phyloP scores from a whole-genome alignment of 768 basidiomycete genomes.

The Wakefieldia striispora region DNA sequence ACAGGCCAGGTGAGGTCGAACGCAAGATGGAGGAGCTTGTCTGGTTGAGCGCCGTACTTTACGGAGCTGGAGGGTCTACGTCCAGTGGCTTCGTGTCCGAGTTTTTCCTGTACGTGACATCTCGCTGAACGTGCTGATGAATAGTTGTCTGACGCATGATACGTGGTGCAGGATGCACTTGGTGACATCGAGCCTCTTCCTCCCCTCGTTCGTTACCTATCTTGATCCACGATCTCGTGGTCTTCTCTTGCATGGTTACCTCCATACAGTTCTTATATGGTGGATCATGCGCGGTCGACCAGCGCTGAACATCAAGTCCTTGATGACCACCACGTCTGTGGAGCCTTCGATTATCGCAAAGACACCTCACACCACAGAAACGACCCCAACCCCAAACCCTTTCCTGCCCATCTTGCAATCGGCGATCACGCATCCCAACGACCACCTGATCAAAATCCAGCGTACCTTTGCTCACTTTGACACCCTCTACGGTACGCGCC shows the following conservation, averaged over 20 bases:
- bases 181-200: slow-evolving; percentile 31
- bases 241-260: slow-evolving; percentile 30
- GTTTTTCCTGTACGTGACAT: slow-evolving; percentile 49
- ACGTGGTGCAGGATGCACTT: slow-evolving; percentile 22
- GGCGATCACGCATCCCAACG: slow-evolving; percentile 33
- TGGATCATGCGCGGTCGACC: slow-evolving; percentile 34
- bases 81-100: slow-evolving; percentile 40
- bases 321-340: slow-evolving; percentile 29
- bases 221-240: slow-evolving; percentile 17
- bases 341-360: slow-evolving; percentile 9
- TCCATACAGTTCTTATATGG: slow-evolving; percentile 22
- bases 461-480: slow-evolving; percentile 35
- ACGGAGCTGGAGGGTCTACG: slow-evolving; percentile 55
- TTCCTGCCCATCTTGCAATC: slow-evolving; percentile 42
- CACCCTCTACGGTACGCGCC: slow-evolving; percentile 28
- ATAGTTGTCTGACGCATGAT: neutral
- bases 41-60: slow-evolving; percentile 56
- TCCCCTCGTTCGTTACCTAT: slow-evolving; percentile 23
- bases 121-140: neutral
- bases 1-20: slow-evolving; percentile 38
- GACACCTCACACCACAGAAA: slow-evolving; percentile 10
- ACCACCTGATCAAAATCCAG: slow-evolving; percentile 35
- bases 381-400: slow-evolving; percentile 30
- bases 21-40: slow-evolving; percentile 61
- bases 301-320: slow-evolving; percentile 27